phyloP scores from a whole-genome alignment of 2,329 filamentous ascomycete genomes.

The Rhexocercosporidium sp. region DNA sequence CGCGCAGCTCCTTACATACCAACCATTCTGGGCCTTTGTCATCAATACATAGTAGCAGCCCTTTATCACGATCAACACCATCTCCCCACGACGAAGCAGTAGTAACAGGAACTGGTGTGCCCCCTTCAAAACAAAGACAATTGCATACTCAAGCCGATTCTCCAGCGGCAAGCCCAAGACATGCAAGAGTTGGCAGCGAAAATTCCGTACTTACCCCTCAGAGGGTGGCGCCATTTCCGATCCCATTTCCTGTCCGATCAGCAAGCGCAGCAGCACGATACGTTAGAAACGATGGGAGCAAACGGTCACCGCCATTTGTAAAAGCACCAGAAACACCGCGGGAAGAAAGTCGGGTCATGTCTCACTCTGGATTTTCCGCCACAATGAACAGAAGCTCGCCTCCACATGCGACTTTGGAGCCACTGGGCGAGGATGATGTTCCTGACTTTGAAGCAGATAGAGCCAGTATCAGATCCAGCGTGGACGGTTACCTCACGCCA shows the following conservation, averaged over 20 bases:
- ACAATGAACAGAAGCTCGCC: constrained; percentile 33
- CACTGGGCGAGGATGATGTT: constrained; percentile 59
- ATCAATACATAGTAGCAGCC: constrained; percentile 47
- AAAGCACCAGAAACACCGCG: constrained; percentile 22
- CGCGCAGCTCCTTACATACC: constrained; percentile 69
- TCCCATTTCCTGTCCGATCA: constrained; percentile 60
- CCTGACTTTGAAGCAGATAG: constrained; percentile 32
- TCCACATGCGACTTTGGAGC: constrained; percentile 48
- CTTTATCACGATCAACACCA: constrained; percentile 43
- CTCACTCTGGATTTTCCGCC: constrained; percentile 22
- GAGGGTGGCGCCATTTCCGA: constrained; percentile 51
- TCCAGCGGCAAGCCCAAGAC: constrained; percentile 49
- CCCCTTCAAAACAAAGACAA: constrained; percentile 36
- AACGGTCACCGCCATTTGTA: constrained; percentile 23
- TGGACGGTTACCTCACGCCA: constrained; percentile 32
- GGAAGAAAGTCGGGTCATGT: constrained; percentile 17
- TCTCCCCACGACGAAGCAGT: constrained; percentile 36
- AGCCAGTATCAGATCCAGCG: constrained; percentile 32
- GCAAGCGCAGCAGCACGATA: constrained; percentile 66
- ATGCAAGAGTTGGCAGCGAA: constrained; percentile 67
- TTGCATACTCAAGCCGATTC: constrained; percentile 30
- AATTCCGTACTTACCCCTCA: constrained; percentile 55
- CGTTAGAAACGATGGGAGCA: constrained; percentile 38
- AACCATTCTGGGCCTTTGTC: constrained; percentile 55
- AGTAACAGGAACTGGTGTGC: constrained; percentile 27